Conservation (phyloP, 2,329 filamentous ascomycete species). For the Exserohilum turcica region DNA sequence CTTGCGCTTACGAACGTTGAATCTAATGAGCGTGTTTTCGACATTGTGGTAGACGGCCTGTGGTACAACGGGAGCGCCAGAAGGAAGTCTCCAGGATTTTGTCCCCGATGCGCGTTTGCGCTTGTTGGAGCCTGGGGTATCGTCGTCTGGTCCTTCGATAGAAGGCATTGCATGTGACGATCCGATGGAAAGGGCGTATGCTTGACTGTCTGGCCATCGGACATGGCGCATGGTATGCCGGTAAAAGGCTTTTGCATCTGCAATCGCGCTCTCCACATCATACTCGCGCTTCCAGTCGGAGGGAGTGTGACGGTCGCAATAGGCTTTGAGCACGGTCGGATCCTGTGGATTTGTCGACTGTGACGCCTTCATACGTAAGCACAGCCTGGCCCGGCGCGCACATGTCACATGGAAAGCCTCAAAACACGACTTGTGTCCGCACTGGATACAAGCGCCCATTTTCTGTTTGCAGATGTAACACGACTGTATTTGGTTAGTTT, state of each 20-base stretch:
- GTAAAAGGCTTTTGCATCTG: conserved; percentile 86
- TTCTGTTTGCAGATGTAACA: conserved; percentile 97
- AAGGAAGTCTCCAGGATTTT: conserved; percentile 90
- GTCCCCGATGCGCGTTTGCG: conserved; percentile 59
- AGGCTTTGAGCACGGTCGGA: conserved; percentile 84
- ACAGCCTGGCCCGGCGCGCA: conserved; percentile 83
- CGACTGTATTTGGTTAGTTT: conserved; percentile 49
- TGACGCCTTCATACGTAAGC: conserved; percentile 94
- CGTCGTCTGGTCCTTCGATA: conserved; percentile 54
- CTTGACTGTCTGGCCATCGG: conserved; percentile 90
- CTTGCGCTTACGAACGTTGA: conserved; percentile 83
- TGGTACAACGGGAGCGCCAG: conserved; percentile 91
- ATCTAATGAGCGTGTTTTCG: conserved; percentile 79
- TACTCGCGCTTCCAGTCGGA: conserved; percentile 87
- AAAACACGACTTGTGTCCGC: conserved; percentile 96
- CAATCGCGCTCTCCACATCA: conserved; percentile 77
- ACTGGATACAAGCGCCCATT: conserved; percentile 99
- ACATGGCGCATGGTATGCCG: conserved; percentile 85
- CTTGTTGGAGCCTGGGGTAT: conserved; percentile 62
- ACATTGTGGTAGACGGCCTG: conserved; percentile 86
- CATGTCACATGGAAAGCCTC: conserved; percentile 97
- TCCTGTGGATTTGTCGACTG: conserved; percentile 79
- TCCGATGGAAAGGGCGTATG: conserved; percentile 79
- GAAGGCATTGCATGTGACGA: conserved; percentile 65
- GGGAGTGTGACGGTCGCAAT: conserved; percentile 94